phyloP scores from a whole-genome alignment of 2,329 filamentous ascomycete genomes.

The Sclerotiophoma versabilis region DNA sequence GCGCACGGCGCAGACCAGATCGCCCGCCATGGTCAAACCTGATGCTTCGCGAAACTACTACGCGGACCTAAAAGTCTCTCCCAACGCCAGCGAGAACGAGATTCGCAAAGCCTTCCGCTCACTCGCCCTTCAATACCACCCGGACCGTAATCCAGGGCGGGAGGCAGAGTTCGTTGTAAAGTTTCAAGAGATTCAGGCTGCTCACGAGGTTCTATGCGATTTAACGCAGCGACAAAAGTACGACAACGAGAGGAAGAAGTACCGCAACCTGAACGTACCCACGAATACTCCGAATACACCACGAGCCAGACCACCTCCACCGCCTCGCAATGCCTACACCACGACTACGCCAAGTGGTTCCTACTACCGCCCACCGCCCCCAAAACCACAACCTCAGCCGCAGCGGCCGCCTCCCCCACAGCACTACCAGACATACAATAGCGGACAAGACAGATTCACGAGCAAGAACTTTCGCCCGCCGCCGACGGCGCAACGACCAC shows the following conservation, averaged over 20 bases:
- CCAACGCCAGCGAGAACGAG: slow-evolving; percentile 72
- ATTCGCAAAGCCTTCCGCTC: slow-evolving; percentile 88
- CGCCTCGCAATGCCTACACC: slow-evolving; percentile 53
- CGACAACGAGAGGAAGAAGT: slow-evolving; percentile 65
- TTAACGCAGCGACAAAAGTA: slow-evolving; percentile 65
- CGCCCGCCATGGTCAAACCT: slow-evolving; percentile 67
- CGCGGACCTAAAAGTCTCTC: slow-evolving; percentile 76
- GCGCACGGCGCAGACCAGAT: slow-evolving; percentile 9
- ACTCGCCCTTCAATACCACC: slow-evolving; percentile 84
- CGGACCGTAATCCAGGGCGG: slow-evolving; percentile 84
- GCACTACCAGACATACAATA: slow-evolving; percentile 41
- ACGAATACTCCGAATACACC: slow-evolving; percentile 51
- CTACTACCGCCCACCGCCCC: slow-evolving; percentile 44
- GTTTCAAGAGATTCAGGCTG: slow-evolving; percentile 86
- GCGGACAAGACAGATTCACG: slow-evolving; percentile 55
- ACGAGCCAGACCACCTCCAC: slow-evolving; percentile 52
- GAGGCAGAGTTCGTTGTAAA: slow-evolving; percentile 80
- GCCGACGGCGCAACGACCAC: slow-evolving; percentile 43
- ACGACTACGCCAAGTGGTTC: slow-evolving; percentile 44
- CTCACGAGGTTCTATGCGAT: slow-evolving; percentile 78
- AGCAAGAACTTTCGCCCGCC: slow-evolving; percentile 51
- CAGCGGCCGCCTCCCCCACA: slow-evolving; percentile 37
- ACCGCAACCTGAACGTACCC: slow-evolving; percentile 37
- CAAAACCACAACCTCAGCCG: slow-evolving; percentile 32
- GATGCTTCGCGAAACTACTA: slow-evolving; percentile 81